These are phyloP conservation scores for Caloboletus inedulis DNA, from an alignment of 1,284 basidiomycete genomes.

Conservation along the genomic window DNA sequence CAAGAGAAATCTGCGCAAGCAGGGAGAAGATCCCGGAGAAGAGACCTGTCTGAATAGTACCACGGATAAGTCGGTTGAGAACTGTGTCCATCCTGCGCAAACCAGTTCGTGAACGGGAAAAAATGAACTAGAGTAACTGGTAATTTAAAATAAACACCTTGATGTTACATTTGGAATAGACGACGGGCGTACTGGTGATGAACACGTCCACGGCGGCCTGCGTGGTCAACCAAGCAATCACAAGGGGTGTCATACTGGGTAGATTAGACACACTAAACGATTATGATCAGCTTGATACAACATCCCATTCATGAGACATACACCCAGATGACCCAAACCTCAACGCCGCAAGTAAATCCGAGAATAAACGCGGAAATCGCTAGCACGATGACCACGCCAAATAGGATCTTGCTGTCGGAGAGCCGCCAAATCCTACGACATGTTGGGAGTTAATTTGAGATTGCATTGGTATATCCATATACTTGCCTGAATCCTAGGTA, in stretches of 20 bases:
- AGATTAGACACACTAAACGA: constrained; percentile 26
- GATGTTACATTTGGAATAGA: neutral
- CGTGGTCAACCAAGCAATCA: constrained; percentile 40
- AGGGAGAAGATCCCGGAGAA: constrained; percentile 45
- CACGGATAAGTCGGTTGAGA: constrained; percentile 44
- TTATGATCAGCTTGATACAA: neutral
- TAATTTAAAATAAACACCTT: neutral
- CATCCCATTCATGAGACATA: constrained; percentile 23
- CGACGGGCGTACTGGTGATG: constrained; percentile 40
- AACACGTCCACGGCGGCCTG: constrained; percentile 39
- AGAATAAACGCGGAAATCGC: constrained; percentile 37
- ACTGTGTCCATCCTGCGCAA: constrained; percentile 43
- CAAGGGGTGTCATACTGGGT: constrained; percentile 25
- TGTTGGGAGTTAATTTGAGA: constrained; percentile 3
- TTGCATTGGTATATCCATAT: too few relatives aligned
- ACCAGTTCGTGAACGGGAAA: constrained; percentile 42
- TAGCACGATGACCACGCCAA: constrained; percentile 31
- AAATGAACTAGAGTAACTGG: constrained; percentile 34
- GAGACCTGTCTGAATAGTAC: constrained; percentile 45
- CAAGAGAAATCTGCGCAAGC: too few relatives aligned
- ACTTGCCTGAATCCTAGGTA: constrained; percentile 12
- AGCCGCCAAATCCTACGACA: constrained; percentile 29
- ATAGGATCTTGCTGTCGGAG: constrained; percentile 36
- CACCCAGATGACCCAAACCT: constrained; percentile 38
- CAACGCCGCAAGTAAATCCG: constrained; percentile 37